Percentiles rank a stretch among this genome's conserved stretches.
These are phyloP conservation scores for Vitis hybrid DNA, from an alignment of 177 flowering plant species.

Conservation along the genomic window DNA sequence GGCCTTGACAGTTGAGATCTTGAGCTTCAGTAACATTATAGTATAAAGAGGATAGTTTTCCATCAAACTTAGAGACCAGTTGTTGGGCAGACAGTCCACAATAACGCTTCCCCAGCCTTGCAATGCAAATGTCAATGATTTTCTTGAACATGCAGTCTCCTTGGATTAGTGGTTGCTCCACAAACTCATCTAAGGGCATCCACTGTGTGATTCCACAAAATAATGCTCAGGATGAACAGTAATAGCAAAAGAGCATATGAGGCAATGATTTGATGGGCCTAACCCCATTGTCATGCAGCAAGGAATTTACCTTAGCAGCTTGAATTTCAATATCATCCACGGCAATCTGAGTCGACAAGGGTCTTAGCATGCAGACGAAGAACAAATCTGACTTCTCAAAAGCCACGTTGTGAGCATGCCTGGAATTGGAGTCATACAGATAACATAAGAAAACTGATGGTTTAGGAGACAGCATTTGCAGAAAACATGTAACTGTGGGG, in stretches of 20 bases:
- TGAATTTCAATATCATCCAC: slow-evolving; percentile 60
- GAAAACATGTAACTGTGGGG: no score
- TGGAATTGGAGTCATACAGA: slow-evolving; percentile 22
- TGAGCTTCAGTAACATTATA: slow-evolving; percentile 45
- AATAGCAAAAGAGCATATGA: background rate
- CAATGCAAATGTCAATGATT: slow-evolving; percentile 58
- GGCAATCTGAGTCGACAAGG: slow-evolving; percentile 48
- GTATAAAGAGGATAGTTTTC: slow-evolving; percentile 54
- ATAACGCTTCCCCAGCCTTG: slow-evolving; percentile 46
- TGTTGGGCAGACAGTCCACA: slow-evolving; percentile 52
- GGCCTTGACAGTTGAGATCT: slow-evolving; percentile 30
- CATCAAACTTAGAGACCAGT: slow-evolving; percentile 60
- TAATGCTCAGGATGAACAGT: no score
- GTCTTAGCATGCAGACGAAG: slow-evolving; percentile 70
- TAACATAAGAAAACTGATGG: background rate
- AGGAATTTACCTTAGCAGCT: slow-evolving; percentile 62
- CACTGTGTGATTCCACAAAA: slow-evolving; percentile 36
- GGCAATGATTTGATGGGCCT: background rate
- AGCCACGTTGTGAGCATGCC: slow-evolving; percentile 67
- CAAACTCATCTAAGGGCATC: slow-evolving; percentile 71
- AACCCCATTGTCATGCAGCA: background rate
- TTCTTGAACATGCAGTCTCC: slow-evolving; percentile 67
- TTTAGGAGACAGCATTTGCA: no score
- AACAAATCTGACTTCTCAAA: slow-evolving; percentile 76
- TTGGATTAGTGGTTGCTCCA: slow-evolving; percentile 48